Evolutionary conservation across 169 alveolate genomes (phyloP), one percentile per base, ranked within the genome.

Genomic region (Perkinsus marinus): DNA sequence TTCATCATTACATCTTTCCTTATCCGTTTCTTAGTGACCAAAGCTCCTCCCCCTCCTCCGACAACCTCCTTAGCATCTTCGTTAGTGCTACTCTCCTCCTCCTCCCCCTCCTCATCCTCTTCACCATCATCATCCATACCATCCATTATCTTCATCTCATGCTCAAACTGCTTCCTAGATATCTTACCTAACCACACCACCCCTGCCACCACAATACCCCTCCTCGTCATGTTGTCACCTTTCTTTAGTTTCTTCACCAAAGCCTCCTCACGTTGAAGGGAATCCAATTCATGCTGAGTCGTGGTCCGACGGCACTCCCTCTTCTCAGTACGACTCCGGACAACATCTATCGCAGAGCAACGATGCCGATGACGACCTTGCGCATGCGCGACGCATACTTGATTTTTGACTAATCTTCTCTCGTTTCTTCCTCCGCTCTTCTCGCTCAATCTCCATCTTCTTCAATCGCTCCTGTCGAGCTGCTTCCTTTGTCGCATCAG

Each of bases 221-320:
- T 19, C 37, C 79, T n/a, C n/a, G n/a, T 26, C 34, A 57, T 2
- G 5, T 16, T 2, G 22, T 96, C 95, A 7, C 98, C 98, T 68
- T 94, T 91, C 93, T 95, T 96, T 13, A 96, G 93, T 91, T 96
- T 96, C 94, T 96, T 97, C 34, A 93, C 95, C 79, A 97, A 92
- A 16, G 94, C 94, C 46, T 95, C 96, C 91, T 97, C 98, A 90
- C 93, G 94, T 36, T 94, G 94, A 34, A 96, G 92, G 79, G 96
- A 97, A 89, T 97, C 96, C 96, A 96, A 95, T 79, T 96, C 96
- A 47, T 95, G 95, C 34, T 91, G 92, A 36, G 57, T 92, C 5
- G 90, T 91, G 38, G 91, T 90, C 38, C 95, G 79, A 69, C 96
- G 93, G 16, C 94, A 68, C 89, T 93, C 93, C 92, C 96, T 93